Conservation (phyloP, 352 stramenopile genomes). For the Phytopythium cucurbitacearum region DNA sequence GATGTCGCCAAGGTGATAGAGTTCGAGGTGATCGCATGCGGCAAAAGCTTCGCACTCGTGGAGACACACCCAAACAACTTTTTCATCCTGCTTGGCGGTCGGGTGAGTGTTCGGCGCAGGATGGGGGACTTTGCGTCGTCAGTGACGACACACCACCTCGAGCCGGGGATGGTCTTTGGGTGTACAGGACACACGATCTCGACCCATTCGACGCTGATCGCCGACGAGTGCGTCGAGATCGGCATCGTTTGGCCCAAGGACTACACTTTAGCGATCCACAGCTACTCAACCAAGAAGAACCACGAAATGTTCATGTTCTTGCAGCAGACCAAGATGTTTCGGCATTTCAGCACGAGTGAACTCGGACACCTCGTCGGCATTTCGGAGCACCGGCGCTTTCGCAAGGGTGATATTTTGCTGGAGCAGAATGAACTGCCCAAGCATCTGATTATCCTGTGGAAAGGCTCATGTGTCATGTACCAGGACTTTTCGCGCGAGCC, state of each 20-base stretch:
- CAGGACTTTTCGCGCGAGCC: conserved; percentile 57
- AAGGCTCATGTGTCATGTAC: conserved; percentile 58
- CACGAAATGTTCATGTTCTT: conserved; percentile 65
- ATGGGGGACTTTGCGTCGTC: conserved; percentile 53
- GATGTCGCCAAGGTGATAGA: conserved; percentile 47
- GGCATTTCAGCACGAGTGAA: conserved; percentile 51
- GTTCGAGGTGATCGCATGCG: conserved; percentile 63
- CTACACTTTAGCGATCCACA: conserved; percentile 49
- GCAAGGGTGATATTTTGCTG: conserved; percentile 60
- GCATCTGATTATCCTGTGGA: conserved; percentile 53
- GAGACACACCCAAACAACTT: conserved; percentile 65
- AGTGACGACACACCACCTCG: conserved; percentile 68
- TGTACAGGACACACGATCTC: conserved; percentile 51
- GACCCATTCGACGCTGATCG: conserved; percentile 43
- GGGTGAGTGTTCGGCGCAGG: conserved; percentile 51
- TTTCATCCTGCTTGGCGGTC: conserved; percentile 54
- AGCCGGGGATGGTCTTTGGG: conserved; percentile 47
- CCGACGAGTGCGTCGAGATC: conserved; percentile 62
- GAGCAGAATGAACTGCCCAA: conserved; percentile 55
- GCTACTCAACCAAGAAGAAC: conserved; percentile 56
- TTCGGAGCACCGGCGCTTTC: conserved; percentile 61
- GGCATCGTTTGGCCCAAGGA: conserved; percentile 58
- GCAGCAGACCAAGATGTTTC: conserved; percentile 61
- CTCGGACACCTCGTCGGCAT: conserved; percentile 71
- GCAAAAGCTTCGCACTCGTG: conserved; percentile 49